Percentiles rank a stretch among this genome's conserved stretches.
Evolutionary conservation across 352 stramenopile genomes (phyloP).

Genomic region (Nothophytophthora sp.): DNA sequence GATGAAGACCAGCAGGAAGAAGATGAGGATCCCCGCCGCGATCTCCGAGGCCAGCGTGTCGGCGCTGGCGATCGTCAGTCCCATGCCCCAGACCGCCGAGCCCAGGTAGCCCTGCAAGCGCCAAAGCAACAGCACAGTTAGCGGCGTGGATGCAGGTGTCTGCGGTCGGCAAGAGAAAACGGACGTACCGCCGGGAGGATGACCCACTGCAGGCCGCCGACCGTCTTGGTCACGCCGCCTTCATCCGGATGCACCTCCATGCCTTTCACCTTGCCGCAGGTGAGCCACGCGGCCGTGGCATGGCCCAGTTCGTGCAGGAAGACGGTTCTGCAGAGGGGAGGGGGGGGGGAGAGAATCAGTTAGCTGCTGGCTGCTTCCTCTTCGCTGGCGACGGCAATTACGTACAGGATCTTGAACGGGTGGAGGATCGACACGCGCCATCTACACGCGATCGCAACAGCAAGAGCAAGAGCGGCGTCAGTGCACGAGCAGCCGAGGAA

Average conservation of each 20-base stretch:
- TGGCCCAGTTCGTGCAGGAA: conserved; percentile 89
- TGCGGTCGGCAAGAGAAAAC: too few species aligned
- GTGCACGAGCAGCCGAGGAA: not conserved
- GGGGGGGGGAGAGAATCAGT: not conserved
- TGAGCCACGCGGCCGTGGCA: conserved; percentile 83
- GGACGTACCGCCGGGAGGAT: conserved; percentile 75
- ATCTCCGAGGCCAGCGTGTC: conserved; percentile 64
- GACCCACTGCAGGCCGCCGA: conserved; percentile 68
- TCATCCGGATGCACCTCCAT: conserved; percentile 91
- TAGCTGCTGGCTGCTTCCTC: not conserved
- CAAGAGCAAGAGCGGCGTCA: not conserved
- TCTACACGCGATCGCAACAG: conserved; percentile 31
- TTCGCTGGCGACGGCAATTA: conserved; percentile 1
- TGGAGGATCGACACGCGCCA: conserved; percentile 86
- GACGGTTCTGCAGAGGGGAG: conserved; percentile 54
- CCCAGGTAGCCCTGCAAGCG: conserved; percentile 73
- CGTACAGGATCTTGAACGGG: conserved; percentile 90
- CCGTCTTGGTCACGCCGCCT: conserved; percentile 85
- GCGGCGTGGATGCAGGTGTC: too few species aligned
- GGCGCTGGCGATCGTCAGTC: conserved; percentile 74
- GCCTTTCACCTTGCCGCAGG: conserved; percentile 84
- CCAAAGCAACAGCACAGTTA: conserved; percentile 1
- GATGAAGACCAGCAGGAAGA: conserved; percentile 87
- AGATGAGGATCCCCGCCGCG: conserved; percentile 81
- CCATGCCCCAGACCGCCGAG: conserved; percentile 88